These are phyloP conservation scores for Verticillium albo-atrum DNA, from an alignment of 2,329 filamentous ascomycete genomes.

Conservation along the genomic window DNA sequence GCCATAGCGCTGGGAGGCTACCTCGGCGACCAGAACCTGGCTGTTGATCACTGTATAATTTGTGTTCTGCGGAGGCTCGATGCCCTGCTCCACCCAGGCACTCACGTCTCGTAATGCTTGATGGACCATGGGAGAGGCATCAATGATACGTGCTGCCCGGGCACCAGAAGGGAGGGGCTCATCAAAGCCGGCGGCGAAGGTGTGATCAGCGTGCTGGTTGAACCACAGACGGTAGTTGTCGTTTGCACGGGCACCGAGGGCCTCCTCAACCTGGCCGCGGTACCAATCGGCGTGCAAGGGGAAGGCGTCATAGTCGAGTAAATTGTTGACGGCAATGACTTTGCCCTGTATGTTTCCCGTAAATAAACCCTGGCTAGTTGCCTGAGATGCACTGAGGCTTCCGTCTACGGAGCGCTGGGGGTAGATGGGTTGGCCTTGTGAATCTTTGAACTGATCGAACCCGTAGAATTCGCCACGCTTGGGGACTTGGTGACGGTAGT, in stretches of 20 bases:
- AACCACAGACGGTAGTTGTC: conserved; percentile 15
- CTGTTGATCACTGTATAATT: conserved; percentile 8
- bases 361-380: conserved; percentile 1
- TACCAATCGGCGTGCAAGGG: conserved; percentile 21
- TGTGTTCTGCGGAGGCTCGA: conserved; percentile 5
- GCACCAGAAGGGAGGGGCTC: background rate
- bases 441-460: conserved; percentile 9
- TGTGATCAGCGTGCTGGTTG: conserved; percentile 15
- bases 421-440: conserved; percentile 3
- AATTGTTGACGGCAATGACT: conserved; percentile 14
- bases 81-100: conserved; percentile 13
- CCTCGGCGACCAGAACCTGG: conserved; percentile 8
- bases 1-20: conserved; percentile 9
- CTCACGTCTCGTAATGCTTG: conserved; percentile 14
- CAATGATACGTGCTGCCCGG: background rate
- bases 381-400: background rate
- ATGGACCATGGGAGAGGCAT: conserved; percentile 3
- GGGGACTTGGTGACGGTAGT: conserved; percentile 13
- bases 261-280: conserved; percentile 8
- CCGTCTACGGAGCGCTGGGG: conserved; percentile 7
- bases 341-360: conserved; percentile 13
- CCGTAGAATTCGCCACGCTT: conserved; percentile 7
- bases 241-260: conserved; percentile 5
- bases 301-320: conserved; percentile 15
- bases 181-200: conserved; percentile 2